phyloP scores from a whole-genome alignment of 2,329 filamentous ascomycete species.

The Talaromyces sp. region DNA sequence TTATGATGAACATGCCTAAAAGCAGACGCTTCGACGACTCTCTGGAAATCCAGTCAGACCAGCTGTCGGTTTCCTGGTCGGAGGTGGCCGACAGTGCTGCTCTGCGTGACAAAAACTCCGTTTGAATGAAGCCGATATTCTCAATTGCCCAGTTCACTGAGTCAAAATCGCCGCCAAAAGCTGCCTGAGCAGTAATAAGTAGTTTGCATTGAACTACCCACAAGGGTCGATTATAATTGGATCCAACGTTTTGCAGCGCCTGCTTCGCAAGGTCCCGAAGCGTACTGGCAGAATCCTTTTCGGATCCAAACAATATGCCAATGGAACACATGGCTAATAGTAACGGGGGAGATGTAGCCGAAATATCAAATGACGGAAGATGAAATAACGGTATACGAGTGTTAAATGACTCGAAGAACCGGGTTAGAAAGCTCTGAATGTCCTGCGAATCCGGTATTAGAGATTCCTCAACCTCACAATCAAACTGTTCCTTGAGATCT shows the following conservation, averaged over 20 bases:
- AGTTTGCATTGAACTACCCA: conserved; percentile 30
- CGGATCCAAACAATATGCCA: conserved; percentile 28
- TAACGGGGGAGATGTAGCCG: conserved; percentile 25
- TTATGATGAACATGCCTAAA: conserved; percentile 30
- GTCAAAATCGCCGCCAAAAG: conserved; percentile 25
- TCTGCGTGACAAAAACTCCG: conserved; percentile 13
- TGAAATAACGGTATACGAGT: conserved; percentile 32
- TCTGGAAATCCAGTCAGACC: conserved; percentile 27
- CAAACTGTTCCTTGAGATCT: conserved; percentile 11
- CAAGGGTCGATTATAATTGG: conserved; percentile 16
- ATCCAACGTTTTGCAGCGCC: conserved; percentile 5
- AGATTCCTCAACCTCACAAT: neutral
- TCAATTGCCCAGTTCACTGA: conserved; percentile 21
- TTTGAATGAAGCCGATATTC: conserved; percentile 17
- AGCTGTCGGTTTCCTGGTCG: conserved; percentile 16
- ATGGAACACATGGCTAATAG: conserved; percentile 34
- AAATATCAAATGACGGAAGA: conserved; percentile 26
- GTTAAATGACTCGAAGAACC: conserved; percentile 31
- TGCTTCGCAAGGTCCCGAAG: conserved; percentile 13
- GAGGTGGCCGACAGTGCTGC: neutral
- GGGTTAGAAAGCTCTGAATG: conserved; percentile 26
- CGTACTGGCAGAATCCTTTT: conserved; percentile 26
- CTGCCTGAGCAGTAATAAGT: conserved; percentile 25
- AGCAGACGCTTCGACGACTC: conserved; percentile 29
- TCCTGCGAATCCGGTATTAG: conserved; percentile 12